phyloP scores from a whole-genome alignment of 2,329 filamentous ascomycete species.

The Sarocladium oryzae region DNA sequence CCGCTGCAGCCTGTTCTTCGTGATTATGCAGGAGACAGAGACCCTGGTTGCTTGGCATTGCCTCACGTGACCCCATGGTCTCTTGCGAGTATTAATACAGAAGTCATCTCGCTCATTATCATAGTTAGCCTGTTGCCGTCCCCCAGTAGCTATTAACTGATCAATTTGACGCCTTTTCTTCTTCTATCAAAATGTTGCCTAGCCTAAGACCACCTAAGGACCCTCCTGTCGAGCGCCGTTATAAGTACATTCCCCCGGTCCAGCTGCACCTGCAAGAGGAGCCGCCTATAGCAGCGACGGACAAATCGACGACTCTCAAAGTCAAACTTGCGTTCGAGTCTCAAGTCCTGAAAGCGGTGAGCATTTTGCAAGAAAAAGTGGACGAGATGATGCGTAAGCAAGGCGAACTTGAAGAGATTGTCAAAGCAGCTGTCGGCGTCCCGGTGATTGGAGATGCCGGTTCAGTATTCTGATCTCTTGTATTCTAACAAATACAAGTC shows the following conservation, averaged over 20 bases:
- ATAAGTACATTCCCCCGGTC: not conserved
- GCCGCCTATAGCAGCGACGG: not conserved
- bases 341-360: not conserved
- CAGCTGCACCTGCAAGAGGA: not conserved
- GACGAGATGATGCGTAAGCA: not conserved
- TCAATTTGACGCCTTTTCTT: not conserved
- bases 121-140: not conserved
- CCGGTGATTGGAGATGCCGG: not conserved
- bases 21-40: not conserved
- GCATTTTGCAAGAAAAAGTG: not conserved
- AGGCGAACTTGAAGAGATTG: not conserved
- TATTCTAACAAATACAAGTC: not conserved
- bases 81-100: not conserved
- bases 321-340: not conserved
- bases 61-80: not conserved
- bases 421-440: not conserved
- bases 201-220: not conserved
- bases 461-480: not conserved
- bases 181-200: not conserved
- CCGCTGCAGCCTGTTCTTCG: not conserved
- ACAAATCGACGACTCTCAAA: not conserved
- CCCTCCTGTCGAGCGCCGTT: not conserved
- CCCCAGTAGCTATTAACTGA: not conserved
- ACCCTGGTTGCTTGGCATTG: not conserved
- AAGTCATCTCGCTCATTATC: not conserved